Percentiles rank a stretch among this genome's conserved stretches.
These are phyloP conservation scores for Microdochium bolleyi DNA, from an alignment of 2,329 filamentous ascomycete genomes.

Conservation along the genomic window DNA sequence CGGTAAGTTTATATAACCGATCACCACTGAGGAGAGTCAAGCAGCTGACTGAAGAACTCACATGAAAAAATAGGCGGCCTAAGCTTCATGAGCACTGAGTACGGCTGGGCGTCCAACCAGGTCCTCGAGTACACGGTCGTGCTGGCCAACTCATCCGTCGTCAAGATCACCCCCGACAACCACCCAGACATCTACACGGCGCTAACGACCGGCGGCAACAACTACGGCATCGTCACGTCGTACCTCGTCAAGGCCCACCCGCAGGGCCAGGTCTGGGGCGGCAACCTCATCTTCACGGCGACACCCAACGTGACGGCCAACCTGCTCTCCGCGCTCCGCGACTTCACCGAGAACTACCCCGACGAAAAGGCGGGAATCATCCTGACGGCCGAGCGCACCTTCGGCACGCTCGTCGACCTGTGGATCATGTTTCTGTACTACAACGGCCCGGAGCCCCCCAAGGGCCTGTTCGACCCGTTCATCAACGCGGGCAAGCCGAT, in stretches of 20 bases:
- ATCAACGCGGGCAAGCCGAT: conserved; percentile 31
- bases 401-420: conserved; percentile 34
- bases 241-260: conserved; percentile 33
- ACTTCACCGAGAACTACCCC: conserved; percentile 49
- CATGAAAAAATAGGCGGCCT: conserved; percentile 38
- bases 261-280: conserved; percentile 33
- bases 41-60: too few relatives aligned
- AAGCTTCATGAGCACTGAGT: conserved; percentile 41
- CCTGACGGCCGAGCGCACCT: conserved; percentile 40
- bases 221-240: conserved; percentile 42
- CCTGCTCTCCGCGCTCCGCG: conserved; percentile 38
- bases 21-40: too few relatives aligned
- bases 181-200: conserved; percentile 43
- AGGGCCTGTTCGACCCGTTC: conserved; percentile 48
- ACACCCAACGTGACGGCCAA: conserved; percentile 17
- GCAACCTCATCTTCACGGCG: conserved; percentile 28
- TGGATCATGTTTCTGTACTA: conserved; percentile 59
- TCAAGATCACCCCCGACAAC: conserved; percentile 30
- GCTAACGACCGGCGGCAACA: conserved; percentile 48
- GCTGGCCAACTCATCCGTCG: conserved; percentile 37
- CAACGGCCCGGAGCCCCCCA: conserved; percentile 44
- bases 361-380: conserved; percentile 56
- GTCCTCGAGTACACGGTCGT: conserved; percentile 43
- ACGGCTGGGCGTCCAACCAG: conserved; percentile 42
- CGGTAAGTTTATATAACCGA: conserved; percentile 41